These are phyloP conservation scores for Kwoniella botswanensis DNA, from an alignment of 768 basidiomycete genomes.

Conservation along the genomic window DNA sequence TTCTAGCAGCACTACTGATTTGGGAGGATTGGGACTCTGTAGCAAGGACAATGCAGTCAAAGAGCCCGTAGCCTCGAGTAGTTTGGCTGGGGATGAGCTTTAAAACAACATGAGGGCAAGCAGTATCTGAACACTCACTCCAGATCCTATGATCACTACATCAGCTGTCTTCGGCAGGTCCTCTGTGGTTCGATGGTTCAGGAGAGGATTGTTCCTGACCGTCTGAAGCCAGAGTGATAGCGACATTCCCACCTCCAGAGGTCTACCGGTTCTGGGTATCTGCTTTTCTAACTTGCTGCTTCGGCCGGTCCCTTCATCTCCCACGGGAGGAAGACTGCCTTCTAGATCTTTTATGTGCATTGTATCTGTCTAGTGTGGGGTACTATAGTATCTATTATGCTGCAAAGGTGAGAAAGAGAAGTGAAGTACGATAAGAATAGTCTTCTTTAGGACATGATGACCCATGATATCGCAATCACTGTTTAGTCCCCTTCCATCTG, in stretches of 20 bases:
- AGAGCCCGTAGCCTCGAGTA: conserved; percentile 24
- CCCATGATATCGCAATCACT: too few relatives aligned
- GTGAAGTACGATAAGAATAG: too few relatives aligned
- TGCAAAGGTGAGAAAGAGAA: too few relatives aligned
- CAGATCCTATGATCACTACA: conserved; percentile 45
- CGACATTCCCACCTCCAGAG: conserved; percentile 18
- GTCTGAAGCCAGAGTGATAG: conserved; percentile 40
- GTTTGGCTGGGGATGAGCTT: not conserved
- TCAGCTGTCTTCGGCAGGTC: conserved; percentile 35
- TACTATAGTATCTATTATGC: not conserved
- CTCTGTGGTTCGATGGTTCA: conserved; percentile 35
- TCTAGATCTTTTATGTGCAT: conserved; percentile 15
- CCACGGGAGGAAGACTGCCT: conserved; percentile 10
- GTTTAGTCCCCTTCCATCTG: not conserved
- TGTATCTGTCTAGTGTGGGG: not conserved
- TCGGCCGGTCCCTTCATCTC: conserved; percentile 7
- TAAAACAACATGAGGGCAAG: not conserved
- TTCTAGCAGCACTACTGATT: conserved; percentile 70
- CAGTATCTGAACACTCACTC: conserved; percentile 24
- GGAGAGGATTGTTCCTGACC: conserved; percentile 35
- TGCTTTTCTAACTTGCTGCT: not conserved
- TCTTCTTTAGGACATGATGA: too few relatives aligned
- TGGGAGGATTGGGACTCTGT: conserved; percentile 31
- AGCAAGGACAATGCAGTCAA: conserved; percentile 35
- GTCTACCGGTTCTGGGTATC: conserved; percentile 11